phyloP scores from a whole-genome alignment of 331 rosid genomes.

The Malus hybrid region DNA sequence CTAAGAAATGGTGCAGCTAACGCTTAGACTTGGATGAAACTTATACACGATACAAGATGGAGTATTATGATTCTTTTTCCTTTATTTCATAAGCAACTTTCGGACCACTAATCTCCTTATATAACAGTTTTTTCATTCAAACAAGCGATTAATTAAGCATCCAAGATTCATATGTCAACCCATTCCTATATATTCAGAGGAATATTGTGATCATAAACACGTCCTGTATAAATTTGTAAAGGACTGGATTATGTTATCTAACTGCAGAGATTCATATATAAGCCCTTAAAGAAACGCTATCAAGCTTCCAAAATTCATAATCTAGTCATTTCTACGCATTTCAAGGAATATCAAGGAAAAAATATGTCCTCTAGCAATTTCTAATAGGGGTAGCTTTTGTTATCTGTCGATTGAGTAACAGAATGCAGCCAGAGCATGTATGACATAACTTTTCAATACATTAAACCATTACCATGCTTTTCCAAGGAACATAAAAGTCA shows the following conservation, averaged over 20 bases:
- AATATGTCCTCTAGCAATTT: not conserved
- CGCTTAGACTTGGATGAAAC: not conserved
- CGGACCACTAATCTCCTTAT: not conserved
- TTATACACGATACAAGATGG: not conserved
- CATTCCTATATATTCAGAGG: not conserved
- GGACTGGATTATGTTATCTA: not conserved
- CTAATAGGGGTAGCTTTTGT: not conserved
- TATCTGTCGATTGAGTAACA: not conserved
- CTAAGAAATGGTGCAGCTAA: not conserved
- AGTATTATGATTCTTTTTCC: no score
- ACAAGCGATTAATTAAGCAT: not conserved
- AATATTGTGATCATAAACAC: not conserved
- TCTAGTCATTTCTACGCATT: not conserved
- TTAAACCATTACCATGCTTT: slow-evolving; percentile 69
- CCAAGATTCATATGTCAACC: not conserved
- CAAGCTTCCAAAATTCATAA: not conserved
- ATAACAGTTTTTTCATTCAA: not conserved
- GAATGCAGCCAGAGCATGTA: not conserved
- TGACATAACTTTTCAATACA: not conserved
- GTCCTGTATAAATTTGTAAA: not conserved
- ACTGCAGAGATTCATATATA: not conserved
- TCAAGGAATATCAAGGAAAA: not conserved
- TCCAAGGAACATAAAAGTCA: slow-evolving; percentile 92
- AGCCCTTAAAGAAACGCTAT: not conserved
- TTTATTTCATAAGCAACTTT: not conserved